These are phyloP conservation scores for Onygena corvina DNA, from an alignment of 2,329 filamentous ascomycete species.

Conservation along the genomic window DNA sequence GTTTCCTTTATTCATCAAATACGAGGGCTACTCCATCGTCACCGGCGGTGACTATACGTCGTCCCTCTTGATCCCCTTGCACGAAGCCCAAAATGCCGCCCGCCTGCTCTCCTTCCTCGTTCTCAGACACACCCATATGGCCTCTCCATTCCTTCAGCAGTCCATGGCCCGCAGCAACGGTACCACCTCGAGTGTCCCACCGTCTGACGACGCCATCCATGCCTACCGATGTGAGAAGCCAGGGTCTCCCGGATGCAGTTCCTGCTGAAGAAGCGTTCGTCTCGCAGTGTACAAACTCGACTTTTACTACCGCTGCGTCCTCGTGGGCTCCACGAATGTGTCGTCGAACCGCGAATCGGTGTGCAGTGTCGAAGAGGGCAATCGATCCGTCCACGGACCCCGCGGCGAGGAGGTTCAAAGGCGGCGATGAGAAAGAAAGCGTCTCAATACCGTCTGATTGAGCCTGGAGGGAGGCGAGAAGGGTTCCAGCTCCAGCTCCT, in stretches of 20 bases:
- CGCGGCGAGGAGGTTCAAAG: slow-evolving; percentile 48
- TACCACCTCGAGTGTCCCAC: slow-evolving; percentile 70
- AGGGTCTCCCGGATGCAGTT: slow-evolving; percentile 38
- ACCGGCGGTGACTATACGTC: slow-evolving; percentile 73
- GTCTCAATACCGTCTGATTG: slow-evolving; percentile 73
- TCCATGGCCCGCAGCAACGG: slow-evolving; percentile 53
- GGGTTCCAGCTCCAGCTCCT: slow-evolving; percentile 52
- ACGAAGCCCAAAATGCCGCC: slow-evolving; percentile 87
- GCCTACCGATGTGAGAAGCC: slow-evolving; percentile 71
- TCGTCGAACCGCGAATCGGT: slow-evolving; percentile 74
- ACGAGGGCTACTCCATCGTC: slow-evolving; percentile 54
- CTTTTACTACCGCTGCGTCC: slow-evolving; percentile 80
- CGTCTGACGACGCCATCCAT: slow-evolving; percentile 83
- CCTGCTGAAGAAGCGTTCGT: slow-evolving; percentile 20
- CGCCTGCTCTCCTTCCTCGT: slow-evolving; percentile 57
- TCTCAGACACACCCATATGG: slow-evolving; percentile 42
- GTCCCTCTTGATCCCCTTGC: slow-evolving; percentile 56
- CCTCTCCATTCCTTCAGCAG: slow-evolving; percentile 81
- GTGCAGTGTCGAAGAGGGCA: slow-evolving; percentile 72
- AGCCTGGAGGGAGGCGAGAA: slow-evolving; percentile 71
- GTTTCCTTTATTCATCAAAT: slow-evolving; percentile 34
- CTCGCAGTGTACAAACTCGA: slow-evolving; percentile 58
- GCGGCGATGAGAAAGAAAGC: slow-evolving; percentile 50
- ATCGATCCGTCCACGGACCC: slow-evolving; percentile 58
- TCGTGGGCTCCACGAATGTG: slow-evolving; percentile 75